phyloP scores from a whole-genome alignment of 306 rosid species.

The Prunus fruticosa region DNA sequence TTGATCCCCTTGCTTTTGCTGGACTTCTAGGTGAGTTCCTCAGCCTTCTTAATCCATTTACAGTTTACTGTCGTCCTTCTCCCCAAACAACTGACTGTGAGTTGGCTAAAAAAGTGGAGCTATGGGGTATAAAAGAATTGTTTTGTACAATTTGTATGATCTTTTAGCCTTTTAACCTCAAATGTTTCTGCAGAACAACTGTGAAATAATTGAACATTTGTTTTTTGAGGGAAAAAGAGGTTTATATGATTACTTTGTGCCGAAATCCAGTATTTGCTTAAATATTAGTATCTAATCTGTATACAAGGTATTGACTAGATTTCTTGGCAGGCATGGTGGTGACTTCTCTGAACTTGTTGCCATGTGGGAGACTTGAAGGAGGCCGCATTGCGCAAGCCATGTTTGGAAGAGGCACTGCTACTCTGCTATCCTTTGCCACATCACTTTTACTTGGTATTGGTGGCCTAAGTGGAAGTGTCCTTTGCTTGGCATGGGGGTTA shows the following conservation, averaged over 20 bases:
- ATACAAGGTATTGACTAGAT: constrained; percentile 2
- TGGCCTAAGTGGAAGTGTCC: constrained; percentile 87
- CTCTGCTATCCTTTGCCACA: constrained; percentile 67
- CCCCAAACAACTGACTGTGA: neutral
- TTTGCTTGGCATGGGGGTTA: constrained; percentile 93
- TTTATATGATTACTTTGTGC: neutral
- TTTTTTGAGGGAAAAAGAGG: neutral
- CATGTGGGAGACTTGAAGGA: constrained; percentile 90
- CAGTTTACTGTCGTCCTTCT: neutral
- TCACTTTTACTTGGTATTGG: constrained; percentile 82
- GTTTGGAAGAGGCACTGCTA: constrained; percentile 75
- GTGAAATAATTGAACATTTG: neutral
- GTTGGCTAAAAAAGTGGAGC: neutral
- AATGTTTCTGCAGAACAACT: neutral
- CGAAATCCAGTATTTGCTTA: neutral
- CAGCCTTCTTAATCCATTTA: neutral
- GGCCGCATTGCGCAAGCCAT: constrained; percentile 94
- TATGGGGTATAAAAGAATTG: too few species aligned
- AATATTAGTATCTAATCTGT: neutral
- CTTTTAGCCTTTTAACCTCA: too few species aligned
- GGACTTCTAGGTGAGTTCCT: constrained; percentile 70
- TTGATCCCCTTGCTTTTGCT: constrained; percentile 95
- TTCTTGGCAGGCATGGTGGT: constrained; percentile 88
- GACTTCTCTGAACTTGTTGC: constrained; percentile 84
- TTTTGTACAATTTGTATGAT: too few species aligned